Evolutionary conservation across 805 yeast genomes (phyloP).

Genomic region (Pichia phayaonensis): DNA sequence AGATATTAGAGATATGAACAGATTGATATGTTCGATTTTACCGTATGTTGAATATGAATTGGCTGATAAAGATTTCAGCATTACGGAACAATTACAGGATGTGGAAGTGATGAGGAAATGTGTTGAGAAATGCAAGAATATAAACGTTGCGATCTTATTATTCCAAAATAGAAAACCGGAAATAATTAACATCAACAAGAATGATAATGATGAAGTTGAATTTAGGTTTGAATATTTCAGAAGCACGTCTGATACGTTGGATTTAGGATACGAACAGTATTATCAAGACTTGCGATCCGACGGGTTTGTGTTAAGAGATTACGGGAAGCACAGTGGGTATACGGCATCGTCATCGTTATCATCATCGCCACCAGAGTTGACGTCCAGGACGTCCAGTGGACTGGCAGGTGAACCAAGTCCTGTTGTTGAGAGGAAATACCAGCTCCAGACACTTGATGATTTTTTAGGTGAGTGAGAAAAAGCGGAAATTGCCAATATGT

Average conservation of each 20-base stretch:
- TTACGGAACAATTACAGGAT: slow-evolving; percentile 13
- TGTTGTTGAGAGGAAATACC: slow-evolving; percentile 37
- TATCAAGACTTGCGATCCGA: slow-evolving; percentile 25
- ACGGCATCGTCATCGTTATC: slow-evolving; percentile 10
- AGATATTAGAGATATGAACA: slow-evolving; percentile 79
- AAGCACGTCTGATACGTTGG: slow-evolving; percentile 4
- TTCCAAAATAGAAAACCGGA: slow-evolving; percentile 24
- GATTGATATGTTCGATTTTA: slow-evolving; percentile 60
- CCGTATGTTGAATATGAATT: slow-evolving; percentile 31
- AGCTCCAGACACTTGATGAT: slow-evolving; percentile 78
- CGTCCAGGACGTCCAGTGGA: no score
- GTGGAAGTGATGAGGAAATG: slow-evolving; percentile 8
- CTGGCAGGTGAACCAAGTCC: no score
- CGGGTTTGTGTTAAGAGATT: slow-evolving; percentile 34
- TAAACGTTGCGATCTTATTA: slow-evolving; percentile 24
- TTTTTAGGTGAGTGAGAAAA: slow-evolving; percentile 38
- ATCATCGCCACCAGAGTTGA: slow-evolving; percentile 8
- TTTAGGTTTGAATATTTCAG: background rate
- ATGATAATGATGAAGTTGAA: background rate
- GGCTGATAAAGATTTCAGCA: slow-evolving; percentile 8
- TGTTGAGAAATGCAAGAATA: slow-evolving; percentile 17
- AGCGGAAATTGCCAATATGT: no score
- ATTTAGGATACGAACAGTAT: slow-evolving; percentile 19
- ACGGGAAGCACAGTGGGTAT: slow-evolving; percentile 24
- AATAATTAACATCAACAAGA: slow-evolving; percentile 8